Evolutionary conservation across 345 rosid genomes (phyloP).

Genomic region (Hirschfeldia incana): DNA sequence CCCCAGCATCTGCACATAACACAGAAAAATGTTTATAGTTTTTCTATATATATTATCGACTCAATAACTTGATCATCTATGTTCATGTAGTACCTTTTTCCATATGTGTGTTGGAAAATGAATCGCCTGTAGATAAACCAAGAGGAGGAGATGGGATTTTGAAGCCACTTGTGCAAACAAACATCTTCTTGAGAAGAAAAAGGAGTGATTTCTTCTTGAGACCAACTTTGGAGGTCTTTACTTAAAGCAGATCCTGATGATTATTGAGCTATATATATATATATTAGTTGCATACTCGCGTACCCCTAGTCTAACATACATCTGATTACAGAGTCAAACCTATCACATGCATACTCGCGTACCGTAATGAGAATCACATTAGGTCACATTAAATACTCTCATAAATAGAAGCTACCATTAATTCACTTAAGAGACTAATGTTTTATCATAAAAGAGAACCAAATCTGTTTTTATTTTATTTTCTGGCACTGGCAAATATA

Average conservation of each 20-base stretch:
- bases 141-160: too few species aligned
- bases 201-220: constrained; percentile 53
- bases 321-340: background rate
- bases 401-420: background rate
- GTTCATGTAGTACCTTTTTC: too few species aligned
- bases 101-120: too few species aligned
- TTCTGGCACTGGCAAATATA: background rate
- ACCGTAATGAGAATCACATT: background rate
- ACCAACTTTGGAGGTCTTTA: constrained; percentile 49
- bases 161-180: constrained; percentile 39
- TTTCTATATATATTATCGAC: too few species aligned
- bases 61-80: too few species aligned
- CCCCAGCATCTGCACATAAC: constrained; percentile 50
- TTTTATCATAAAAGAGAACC: constrained; percentile 1
- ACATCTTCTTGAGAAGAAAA: constrained; percentile 65
- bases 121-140: too few species aligned
- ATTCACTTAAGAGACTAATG: background rate
- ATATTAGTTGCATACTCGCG: too few species aligned
- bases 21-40: background rate
- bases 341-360: background rate
- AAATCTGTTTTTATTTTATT: constrained; percentile 5
- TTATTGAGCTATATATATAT: constrained; percentile 37
- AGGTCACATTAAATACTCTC: background rate
- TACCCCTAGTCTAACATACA: constrained; percentile 5
- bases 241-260: constrained; percentile 33